A percentile compares a stretch with the other conserved stretches of the same genome.
phyloP scores from a whole-genome alignment of 441 rosid genomes.

The Bruguiera hainesii region DNA sequence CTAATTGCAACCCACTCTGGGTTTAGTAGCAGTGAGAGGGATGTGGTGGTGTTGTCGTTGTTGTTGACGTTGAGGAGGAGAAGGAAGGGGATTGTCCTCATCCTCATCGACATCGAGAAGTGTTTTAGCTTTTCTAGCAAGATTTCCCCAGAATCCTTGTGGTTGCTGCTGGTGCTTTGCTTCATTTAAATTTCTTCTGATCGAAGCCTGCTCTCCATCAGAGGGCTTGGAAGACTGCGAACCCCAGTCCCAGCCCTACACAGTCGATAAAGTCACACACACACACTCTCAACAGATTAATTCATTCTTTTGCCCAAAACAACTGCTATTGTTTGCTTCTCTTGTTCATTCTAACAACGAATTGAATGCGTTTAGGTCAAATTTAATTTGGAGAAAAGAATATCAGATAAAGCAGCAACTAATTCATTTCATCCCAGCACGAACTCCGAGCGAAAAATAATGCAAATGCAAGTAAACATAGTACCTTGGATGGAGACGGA shows the following conservation, averaged over 20 bases:
- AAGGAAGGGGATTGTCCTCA: slow-evolving; percentile 28
- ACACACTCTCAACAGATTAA: too few relatives aligned
- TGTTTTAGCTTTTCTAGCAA: slow-evolving; percentile 92
- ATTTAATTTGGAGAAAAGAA: not conserved
- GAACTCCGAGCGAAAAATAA: not conserved
- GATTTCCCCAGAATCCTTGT: slow-evolving; percentile 88
- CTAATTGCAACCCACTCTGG: slow-evolving; percentile 31
- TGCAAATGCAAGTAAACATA: not conserved
- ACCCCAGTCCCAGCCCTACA: too few relatives aligned
- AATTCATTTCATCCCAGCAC: not conserved
- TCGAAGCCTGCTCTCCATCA: too few relatives aligned
- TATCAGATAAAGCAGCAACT: not conserved
- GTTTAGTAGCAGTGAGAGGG: slow-evolving; percentile 23
- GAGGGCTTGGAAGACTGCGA: too few relatives aligned
- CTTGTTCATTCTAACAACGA: too few relatives aligned
- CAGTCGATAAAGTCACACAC: too few relatives aligned
- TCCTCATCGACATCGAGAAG: slow-evolving; percentile 67
- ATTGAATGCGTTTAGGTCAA: too few relatives aligned
- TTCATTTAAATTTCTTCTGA: slow-evolving; percentile 17
- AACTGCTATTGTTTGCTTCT: too few relatives aligned
- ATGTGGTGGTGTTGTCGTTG: slow-evolving; percentile 1
- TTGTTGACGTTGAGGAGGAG: slow-evolving; percentile 4
- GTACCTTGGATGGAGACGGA: slow-evolving; percentile 20
- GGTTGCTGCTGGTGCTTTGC: slow-evolving; percentile 30
- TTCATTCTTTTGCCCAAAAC: too few relatives aligned